Percentiles rank a stretch among this genome's conserved stretches.
phyloP scores from a whole-genome alignment of 371 early-diverging fungal genomes.

The Dichotomocladium elegans region DNA sequence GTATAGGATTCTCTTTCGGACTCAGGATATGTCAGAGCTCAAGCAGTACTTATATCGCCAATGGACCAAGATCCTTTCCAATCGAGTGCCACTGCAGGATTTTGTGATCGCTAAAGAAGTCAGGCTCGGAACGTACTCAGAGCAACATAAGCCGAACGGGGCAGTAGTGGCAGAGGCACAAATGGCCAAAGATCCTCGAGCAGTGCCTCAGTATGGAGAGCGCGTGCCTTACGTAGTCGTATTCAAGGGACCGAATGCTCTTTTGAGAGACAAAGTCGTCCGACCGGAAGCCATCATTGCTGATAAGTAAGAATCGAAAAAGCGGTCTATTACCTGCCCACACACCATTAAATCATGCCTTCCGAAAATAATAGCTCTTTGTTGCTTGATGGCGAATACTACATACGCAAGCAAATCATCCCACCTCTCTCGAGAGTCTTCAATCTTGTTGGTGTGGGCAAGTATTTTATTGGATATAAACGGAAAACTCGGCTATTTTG shows the following conservation, averaged over 20 bases:
- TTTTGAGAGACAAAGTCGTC: constrained; percentile 71
- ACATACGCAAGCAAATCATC: constrained; percentile 82
- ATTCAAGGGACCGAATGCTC: constrained; percentile 58
- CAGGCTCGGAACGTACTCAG: constrained; percentile 54
- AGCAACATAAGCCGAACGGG: constrained; percentile 64
- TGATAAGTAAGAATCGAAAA: constrained; percentile 32
- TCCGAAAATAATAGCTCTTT: constrained; percentile 36
- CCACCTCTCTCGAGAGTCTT: constrained; percentile 78
- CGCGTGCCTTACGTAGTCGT: constrained; percentile 87
- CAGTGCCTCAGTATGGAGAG: constrained; percentile 83
- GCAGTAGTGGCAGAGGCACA: constrained; percentile 63
- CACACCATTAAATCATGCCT: background rate
- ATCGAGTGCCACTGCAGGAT: constrained; percentile 66
- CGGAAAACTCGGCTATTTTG: no score
- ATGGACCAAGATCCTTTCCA: constrained; percentile 66
- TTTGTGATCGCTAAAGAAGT: constrained; percentile 87
- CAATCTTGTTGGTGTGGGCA: constrained; percentile 71
- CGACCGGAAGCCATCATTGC: constrained; percentile 60
- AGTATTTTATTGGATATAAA: no score
- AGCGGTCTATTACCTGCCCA: background rate
- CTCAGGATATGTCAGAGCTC: constrained; percentile 76
- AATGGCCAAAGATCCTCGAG: constrained; percentile 66
- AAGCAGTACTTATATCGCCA: constrained; percentile 69
- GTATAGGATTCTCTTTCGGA: constrained; percentile 67
- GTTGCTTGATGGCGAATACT: constrained; percentile 72